phyloP scores from a whole-genome alignment of 768 basidiomycete genomes.

The Tremella yokohamensis region DNA sequence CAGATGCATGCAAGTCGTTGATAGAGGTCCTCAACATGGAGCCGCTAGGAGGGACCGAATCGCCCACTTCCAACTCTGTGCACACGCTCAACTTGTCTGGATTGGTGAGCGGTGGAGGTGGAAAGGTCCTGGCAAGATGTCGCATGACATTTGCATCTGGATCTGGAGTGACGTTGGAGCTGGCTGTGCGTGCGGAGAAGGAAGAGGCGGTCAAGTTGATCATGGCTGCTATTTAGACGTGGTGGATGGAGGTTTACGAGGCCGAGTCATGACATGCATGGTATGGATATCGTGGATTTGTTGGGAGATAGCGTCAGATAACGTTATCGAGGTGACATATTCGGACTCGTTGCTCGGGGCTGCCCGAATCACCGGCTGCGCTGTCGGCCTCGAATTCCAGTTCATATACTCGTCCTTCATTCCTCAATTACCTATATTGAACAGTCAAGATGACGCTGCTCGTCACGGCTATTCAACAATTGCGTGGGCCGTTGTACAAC shows the following conservation, averaged over 20 bases:
- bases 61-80: conserved; percentile 73
- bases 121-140: conserved; percentile 90
- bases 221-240: conserved; percentile 68
- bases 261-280: neutral
- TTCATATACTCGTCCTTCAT: neutral
- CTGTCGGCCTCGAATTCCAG: no score
- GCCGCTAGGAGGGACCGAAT: conserved; percentile 83
- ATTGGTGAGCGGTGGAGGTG: conserved; percentile 82
- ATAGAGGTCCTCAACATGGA: conserved; percentile 97
- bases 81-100: conserved; percentile 94
- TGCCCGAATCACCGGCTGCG: no score
- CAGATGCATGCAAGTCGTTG: conserved; percentile 93
- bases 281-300: neutral
- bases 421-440: no score
- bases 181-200: conserved; percentile 86
- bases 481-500: neutral
- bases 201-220: conserved; percentile 81
- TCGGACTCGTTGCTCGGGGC: no score
- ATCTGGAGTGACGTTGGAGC: conserved; percentile 86
- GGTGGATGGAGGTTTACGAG: neutral
- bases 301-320: conserved; percentile 3
- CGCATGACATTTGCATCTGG: conserved; percentile 92
- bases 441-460: no score
- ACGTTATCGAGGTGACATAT: no score
- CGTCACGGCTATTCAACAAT: no score